phyloP scores from a whole-genome alignment of 2,329 filamentous ascomycete genomes.

The Botrytis byssoidea region DNA sequence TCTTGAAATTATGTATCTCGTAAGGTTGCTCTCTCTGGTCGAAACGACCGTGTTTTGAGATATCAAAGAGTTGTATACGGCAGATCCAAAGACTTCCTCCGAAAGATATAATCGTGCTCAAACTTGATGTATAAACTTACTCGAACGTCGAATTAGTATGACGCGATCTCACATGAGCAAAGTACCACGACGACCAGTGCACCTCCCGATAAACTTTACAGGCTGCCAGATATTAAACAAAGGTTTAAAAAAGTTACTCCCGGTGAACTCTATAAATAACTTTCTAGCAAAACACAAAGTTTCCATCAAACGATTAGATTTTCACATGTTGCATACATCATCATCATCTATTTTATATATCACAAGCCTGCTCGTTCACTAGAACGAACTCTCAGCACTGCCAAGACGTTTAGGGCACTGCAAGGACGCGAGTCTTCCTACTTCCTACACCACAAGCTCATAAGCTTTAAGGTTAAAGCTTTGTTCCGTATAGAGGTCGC shows the following conservation, averaged over 20 bases:
- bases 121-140: background rate
- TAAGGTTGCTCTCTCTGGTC: background rate
- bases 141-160: background rate
- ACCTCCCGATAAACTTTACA: background rate
- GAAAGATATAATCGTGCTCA: background rate
- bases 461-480: background rate
- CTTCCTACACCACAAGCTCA: background rate
- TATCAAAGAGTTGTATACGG: background rate
- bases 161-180: background rate
- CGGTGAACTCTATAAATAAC: background rate
- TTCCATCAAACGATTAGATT: background rate
- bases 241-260: background rate
- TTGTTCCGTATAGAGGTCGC: background rate
- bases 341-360: background rate
- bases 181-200: background rate
- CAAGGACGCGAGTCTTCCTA: slow-evolving; percentile 12
- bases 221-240: background rate
- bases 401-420: slow-evolving; percentile 21
- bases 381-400: background rate
- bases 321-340: background rate
- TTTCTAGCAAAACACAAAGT: background rate
- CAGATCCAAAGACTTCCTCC: background rate
- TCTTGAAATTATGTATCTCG: background rate
- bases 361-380: background rate
- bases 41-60: background rate